Conservation (phyloP, 2,329 filamentous ascomycete species). For the Fusarium brevicatenulatum region DNA sequence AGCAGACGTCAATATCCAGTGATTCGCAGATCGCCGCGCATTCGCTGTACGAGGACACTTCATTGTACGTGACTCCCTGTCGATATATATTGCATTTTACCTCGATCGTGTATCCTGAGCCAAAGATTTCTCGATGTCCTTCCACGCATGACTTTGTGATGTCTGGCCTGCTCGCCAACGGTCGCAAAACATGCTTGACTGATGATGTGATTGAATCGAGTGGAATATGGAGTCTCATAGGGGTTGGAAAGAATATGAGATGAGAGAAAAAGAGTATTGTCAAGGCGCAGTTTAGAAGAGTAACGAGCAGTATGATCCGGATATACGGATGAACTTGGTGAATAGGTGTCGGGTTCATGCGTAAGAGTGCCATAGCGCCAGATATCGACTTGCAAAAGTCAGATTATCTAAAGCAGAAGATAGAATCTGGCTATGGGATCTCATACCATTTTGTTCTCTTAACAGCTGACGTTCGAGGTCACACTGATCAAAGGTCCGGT, state of each 20-base stretch:
- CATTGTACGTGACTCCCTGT: not conserved
- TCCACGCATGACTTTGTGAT: not conserved
- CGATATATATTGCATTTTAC: not conserved
- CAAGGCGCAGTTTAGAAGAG: not conserved
- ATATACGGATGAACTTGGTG: not conserved
- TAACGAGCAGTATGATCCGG: not conserved
- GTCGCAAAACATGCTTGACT: not conserved
- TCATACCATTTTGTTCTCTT: not conserved
- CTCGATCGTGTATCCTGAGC: not conserved
- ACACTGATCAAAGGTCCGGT: not conserved
- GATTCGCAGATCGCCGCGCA: not conserved
- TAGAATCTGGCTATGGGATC: no score
- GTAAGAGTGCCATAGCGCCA: not conserved
- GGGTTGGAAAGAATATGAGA: not conserved
- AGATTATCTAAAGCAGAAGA: no score
- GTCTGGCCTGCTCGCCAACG: not conserved
- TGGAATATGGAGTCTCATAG: accelerated
- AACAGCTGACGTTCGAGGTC: not conserved
- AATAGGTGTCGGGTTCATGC: not conserved
- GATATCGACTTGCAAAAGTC: no score
- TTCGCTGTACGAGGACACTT: not conserved
- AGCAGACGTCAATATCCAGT: not conserved
- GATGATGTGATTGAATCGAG: not conserved
- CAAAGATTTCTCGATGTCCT: not conserved
- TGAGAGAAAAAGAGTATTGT: not conserved